These are phyloP conservation scores for Halophytophthora batemanensis DNA, from an alignment of 352 stramenopile species.

Conservation along the genomic window DNA sequence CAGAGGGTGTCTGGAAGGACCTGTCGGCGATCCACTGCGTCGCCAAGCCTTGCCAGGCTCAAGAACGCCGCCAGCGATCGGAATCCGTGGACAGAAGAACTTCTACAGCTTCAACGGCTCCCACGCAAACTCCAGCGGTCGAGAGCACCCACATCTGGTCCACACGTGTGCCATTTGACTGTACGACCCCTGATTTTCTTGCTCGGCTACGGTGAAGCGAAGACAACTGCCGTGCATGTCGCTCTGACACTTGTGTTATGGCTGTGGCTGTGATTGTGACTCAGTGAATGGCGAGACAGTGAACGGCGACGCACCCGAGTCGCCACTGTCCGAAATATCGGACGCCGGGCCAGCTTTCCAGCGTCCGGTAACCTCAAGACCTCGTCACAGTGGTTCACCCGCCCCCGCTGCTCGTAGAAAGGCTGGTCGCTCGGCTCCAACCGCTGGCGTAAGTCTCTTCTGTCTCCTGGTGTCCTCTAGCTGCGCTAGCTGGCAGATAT, in stretches of 20 bases:
- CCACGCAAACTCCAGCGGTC: slow-evolving; percentile 3
- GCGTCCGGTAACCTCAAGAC: slow-evolving; percentile 9
- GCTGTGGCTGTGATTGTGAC: too few relatives aligned
- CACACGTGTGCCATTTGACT: slow-evolving; percentile 18
- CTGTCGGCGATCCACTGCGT: slow-evolving; percentile 35
- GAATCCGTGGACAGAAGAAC: slow-evolving; percentile 7
- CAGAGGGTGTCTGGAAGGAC: slow-evolving; percentile 30
- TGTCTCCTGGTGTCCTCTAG: too few relatives aligned
- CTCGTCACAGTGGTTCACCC: slow-evolving; percentile 11
- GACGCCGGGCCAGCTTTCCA: slow-evolving; percentile 7
- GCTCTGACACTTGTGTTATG: too few relatives aligned
- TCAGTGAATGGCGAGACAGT: slow-evolving; percentile 2
- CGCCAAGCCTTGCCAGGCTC: slow-evolving; percentile 1
- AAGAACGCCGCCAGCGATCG: slow-evolving; percentile 1
- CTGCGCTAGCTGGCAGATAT: too few relatives aligned
- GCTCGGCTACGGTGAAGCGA: background rate
- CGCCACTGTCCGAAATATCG: slow-evolving; percentile 15
- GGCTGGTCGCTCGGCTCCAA: slow-evolving; percentile 7
- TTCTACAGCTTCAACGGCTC: background rate
- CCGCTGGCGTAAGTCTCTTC: slow-evolving; percentile 4
- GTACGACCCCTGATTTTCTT: slow-evolving; percentile 11
- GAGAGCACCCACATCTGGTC: slow-evolving; percentile 28
- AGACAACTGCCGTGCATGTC: too few relatives aligned
- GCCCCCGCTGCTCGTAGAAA: slow-evolving; percentile 11
- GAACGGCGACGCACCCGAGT: slow-evolving; percentile 13